These are phyloP conservation scores for Vaccinium macrocarpon DNA, from an alignment of 148 eudicot species.

Conservation along the genomic window DNA sequence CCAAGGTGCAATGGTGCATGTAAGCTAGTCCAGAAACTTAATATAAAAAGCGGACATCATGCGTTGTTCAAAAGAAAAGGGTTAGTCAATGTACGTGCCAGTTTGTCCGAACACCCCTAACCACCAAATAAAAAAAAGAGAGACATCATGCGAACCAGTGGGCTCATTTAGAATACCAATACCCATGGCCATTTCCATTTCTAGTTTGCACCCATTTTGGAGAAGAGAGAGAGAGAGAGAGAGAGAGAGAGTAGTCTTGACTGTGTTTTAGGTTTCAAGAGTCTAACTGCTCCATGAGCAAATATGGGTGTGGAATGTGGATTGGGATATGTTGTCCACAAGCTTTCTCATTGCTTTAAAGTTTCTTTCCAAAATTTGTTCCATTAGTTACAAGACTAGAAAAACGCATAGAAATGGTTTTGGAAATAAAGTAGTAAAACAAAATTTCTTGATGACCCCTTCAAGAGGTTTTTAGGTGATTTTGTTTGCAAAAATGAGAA, in stretches of 20 bases:
- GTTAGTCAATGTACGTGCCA: too few species aligned
- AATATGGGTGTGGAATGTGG: background rate
- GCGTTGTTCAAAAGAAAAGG: too few species aligned
- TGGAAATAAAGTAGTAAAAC: background rate
- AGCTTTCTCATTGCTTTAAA: background rate
- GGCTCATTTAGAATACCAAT: background rate
- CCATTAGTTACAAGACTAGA: background rate
- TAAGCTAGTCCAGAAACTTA: too few species aligned
- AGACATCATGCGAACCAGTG: background rate
- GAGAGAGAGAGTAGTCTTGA: conserved; percentile 5
- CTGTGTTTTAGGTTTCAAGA: conserved; percentile 24
- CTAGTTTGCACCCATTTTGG: conserved; percentile 9
- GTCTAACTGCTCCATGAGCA: conserved; percentile 48
- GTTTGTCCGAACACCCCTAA: too few species aligned
- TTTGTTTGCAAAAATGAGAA: background rate
- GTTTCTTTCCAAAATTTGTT: background rate
- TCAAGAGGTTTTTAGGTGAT: conserved; percentile 11
- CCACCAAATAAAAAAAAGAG: too few species aligned
- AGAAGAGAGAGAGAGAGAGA: conserved; percentile 4
- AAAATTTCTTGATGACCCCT: background rate
- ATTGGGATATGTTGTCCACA: background rate
- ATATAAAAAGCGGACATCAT: too few species aligned
- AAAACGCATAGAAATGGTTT: background rate
- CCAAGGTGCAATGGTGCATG: too few species aligned
- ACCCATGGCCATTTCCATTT: conserved; percentile 27